Base-by-base conservation (phyloP, 768 basidiomycete species). In the Cystobasidium onofrii region DNA sequence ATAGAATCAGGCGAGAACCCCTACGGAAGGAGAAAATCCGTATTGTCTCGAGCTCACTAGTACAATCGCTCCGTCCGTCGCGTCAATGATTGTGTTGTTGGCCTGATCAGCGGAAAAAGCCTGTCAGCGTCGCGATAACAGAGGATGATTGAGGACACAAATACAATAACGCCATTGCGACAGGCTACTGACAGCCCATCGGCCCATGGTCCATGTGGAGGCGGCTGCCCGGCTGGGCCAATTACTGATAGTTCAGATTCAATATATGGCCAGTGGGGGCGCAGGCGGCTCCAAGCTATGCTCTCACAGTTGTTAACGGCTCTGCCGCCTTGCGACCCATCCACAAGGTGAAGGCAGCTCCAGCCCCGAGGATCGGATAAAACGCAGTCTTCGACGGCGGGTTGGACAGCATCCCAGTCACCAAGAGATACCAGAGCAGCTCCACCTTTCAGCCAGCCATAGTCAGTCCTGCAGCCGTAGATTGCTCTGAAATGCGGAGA, bases 151-250 rank as follows among this genome's bases (percentile, higher is more conserved):
- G 43, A 18, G 1, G 73, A 76, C 66, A 64, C 79, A 80, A 60
- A 69, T 15, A 76, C 77, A n/a, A 84, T 79, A 17, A 79, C 33
- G 17, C 79, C 80, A 74, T 82, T 80, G 50, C 77, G 74, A 75
- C 83, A 83, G 12, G 83, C 83, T 50, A 83, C 78, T 44, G 79
- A 80, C 34, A 84, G 60, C 9, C 83, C 83, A 64, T 83, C 83
- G 1, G 83, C 83, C 52, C 83, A 78, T 0, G 83, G 83, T 69
- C 81, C 83, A 31, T 82, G 81, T 4, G 82, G 82, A 20, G 80
- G 78, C 3, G 82, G 82, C 46, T 81, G 41, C 9, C 82, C 79
- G 72, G 43, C 17, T 0, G 62, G 20, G 12, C 60, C 36, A 61
- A 52, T 23, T 2, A 25, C 54, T 41, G 23, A 10, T 7, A 27